phyloP scores from a whole-genome alignment of 495 filamentous ascomycete genomes.

The Opeltia flavorubescens region DNA sequence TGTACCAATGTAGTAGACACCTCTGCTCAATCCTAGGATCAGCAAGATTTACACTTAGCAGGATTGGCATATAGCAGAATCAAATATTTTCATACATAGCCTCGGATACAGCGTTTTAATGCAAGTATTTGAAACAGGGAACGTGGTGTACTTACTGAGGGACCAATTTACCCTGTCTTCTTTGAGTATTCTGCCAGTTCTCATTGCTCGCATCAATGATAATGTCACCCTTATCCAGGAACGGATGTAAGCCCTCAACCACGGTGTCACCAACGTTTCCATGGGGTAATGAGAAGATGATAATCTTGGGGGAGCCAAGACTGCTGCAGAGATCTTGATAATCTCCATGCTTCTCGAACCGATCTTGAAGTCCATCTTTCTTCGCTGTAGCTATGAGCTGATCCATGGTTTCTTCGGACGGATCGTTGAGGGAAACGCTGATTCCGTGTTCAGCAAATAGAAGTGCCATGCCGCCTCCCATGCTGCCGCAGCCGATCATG shows the following conservation, averaged over 20 bases:
- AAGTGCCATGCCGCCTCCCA: conserved; percentile 17
- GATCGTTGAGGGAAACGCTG: conserved; percentile 47
- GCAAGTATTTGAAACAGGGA: no score
- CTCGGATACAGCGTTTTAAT: no score
- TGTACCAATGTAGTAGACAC: no score
- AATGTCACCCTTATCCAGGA: conserved; percentile 48
- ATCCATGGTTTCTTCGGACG: conserved; percentile 34
- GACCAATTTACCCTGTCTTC: conserved; percentile 42
- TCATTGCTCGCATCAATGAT: conserved; percentile 64
- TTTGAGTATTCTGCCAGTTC: conserved; percentile 52
- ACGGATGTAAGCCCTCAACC: conserved; percentile 39
- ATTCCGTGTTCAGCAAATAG: conserved; percentile 45
- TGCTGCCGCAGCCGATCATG: conserved; percentile 1
- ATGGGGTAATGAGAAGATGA: conserved; percentile 58
- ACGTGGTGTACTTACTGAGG: conserved; percentile 46
- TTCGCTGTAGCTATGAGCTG: conserved; percentile 21
- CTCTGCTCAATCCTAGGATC: no score
- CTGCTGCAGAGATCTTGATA: conserved; percentile 28
- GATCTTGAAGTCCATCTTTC: conserved; percentile 19
- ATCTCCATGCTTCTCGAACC: conserved; percentile 23
- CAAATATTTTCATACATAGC: no score
- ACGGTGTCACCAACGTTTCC: conserved; percentile 54
- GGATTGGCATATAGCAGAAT: no score
- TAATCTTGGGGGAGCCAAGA: conserved; percentile 28
- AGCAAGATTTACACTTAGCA: no score